Evolutionary conservation across 2,329 filamentous ascomycete species (phyloP), one percentile per base, ranked within the genome.

Genomic region (Neofusicoccum sp.): DNA sequence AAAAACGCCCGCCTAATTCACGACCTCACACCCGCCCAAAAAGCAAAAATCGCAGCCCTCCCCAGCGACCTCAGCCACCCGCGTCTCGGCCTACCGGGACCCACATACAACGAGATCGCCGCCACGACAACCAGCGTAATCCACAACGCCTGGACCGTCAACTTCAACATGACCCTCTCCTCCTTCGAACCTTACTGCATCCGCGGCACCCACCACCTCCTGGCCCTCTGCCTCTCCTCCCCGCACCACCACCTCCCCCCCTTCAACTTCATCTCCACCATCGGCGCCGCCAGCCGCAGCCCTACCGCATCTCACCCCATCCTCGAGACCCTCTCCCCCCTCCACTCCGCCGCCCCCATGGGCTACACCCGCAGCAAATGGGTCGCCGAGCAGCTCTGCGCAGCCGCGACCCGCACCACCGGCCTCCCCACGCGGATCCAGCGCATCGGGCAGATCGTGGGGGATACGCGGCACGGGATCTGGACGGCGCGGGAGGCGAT

Each of bases 321-420:
- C 11, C 38, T 6, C 14, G 53, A 58, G 28, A 9, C 9, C 16
- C 36, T 34, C 7, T 24, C 26, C 7, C 34, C 34, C 26, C 16
- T 41, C 16, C 26, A 40, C 12, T 16, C n/a, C 41, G 53, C 40
- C 1, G 41, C 2, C 4, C 1, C 28, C 40, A 58, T 62, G 26
- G 62, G 60, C 36, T 62, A 64, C 61, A 30, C 20, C 1, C 61
- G 33, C 53, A 63, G 66, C 40, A 72, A 73, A 70, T 85, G 83
- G 82, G 80, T 85, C 1, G 83, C 83, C 1, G 84, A 86, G 71
- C 73, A 76, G 6, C 78, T 86, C 30, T 85, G 81, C 63, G 67
- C 70, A 0, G 65, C 70, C 7, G 80, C 79, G 26, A 65, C 63
- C 62, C 64, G 71, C 65, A 61, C 45, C 51, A 65, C 66, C 1